These are phyloP conservation scores for Chaetothyriales sp. DNA, from an alignment of 2,329 filamentous ascomycete genomes.

Conservation along the genomic window DNA sequence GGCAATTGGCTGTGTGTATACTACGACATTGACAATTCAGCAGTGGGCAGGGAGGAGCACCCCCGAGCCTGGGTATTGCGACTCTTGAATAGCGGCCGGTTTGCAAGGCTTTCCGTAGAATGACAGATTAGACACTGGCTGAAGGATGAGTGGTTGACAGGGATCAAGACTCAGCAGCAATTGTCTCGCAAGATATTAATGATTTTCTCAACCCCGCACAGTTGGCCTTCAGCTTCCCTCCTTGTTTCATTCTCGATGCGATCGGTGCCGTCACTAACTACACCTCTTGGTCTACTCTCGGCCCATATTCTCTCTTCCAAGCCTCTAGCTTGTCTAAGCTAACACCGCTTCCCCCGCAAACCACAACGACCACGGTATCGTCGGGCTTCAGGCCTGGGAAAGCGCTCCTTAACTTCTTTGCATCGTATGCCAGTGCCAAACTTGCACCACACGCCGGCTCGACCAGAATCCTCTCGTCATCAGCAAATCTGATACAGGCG, in stretches of 20 bases:
- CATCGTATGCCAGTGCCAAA: constrained; percentile 33
- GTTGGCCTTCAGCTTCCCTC: neutral
- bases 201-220: neutral
- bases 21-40: constrained; percentile 69
- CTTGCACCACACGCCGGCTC: constrained; percentile 78
- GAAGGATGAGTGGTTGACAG: neutral
- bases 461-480: constrained; percentile 69
- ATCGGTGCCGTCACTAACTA: no score
- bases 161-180: neutral
- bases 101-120: neutral
- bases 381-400: constrained; percentile 20
- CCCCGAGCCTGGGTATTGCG: constrained; percentile 52
- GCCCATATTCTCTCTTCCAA: constrained; percentile 7
- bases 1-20: constrained; percentile 78
- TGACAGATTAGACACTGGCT: neutral
- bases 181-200: neutral
- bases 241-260: neutral
- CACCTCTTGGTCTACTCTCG: neutral
- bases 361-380: constrained; percentile 66
- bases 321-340: constrained; percentile 43
- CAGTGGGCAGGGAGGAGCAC: constrained; percentile 60
- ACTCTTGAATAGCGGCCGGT: constrained; percentile 21
- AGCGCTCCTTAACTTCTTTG: neutral
- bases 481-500: constrained; percentile 61
- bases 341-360: constrained; percentile 67